Evolutionary conservation across 2,329 filamentous ascomycete species (phyloP), one percentile per base, ranked within the genome.

Genomic region (Penicillium sp.): DNA sequence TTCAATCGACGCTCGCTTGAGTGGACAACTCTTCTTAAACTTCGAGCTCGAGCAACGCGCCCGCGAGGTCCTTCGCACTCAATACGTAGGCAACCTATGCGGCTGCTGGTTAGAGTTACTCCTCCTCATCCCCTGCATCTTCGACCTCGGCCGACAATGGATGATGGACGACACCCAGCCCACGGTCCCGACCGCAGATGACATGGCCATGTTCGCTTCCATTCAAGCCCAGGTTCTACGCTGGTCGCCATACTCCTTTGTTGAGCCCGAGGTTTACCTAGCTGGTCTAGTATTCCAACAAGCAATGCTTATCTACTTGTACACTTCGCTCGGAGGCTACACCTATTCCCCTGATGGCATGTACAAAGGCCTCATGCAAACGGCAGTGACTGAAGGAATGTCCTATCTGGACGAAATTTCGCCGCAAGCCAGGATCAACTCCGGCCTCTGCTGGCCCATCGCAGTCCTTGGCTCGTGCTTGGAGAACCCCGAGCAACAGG

Each of bases 271-370:
- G 57, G 76, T 80, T 2, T 75, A 76, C 9, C 68, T 82, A 0
- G 80, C 79, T 0, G 81, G 80, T 0, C 63, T 76, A 3, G 76
- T 83, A 5, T 83, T 80, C 62, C 81, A 82, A 60, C 79, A 82
- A 56, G 80, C 80, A 0, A 75, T 80, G 33, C 66, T 82, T 0
- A 68, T 83, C 1, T 83, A 83, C 45, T 74, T 83, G 2, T 76
- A 80, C 40, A 69, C 69, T 0, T 67, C 70, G 2, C 30, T 74
- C 1, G 64, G 67, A 4, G 67, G 67, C 0, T 74, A 73, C 37
- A 65, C 66, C 38, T 67, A 72, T n/a, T 33, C 67, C 0, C 30
- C 56, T 1, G 66, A 72, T 15, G 72, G 72, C 12, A 73, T 75
- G 58, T 70, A 74, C 24, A 69, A 67, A 28, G 70, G 66, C 0